Evolutionary conservation across 208 protist species (phyloP).

Genomic region (Wallacemonas collosoma): DNA sequence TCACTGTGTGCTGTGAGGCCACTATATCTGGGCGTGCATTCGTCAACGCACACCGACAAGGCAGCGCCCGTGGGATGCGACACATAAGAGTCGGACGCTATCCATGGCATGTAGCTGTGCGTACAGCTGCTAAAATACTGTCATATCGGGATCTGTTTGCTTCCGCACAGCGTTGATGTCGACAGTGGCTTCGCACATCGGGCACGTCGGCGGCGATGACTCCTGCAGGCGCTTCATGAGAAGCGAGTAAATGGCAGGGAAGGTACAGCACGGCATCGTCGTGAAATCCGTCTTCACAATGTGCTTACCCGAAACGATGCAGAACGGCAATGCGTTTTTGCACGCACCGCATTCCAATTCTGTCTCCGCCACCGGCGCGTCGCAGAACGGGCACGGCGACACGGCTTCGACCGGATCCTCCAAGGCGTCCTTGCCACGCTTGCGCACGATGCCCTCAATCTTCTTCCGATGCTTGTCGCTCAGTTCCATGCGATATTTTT

Average conservation of each 20-base stretch:
- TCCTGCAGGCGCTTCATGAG: slow-evolving; percentile 74
- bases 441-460: slow-evolving; percentile 96
- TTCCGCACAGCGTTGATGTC: slow-evolving; percentile 82
- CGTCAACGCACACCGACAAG: no score
- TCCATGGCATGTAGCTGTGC: no score
- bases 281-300: slow-evolving; percentile 90
- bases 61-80: no score
- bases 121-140: slow-evolving; percentile 23
- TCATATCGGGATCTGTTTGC: slow-evolving; percentile 66
- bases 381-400: slow-evolving; percentile 94
- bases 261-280: slow-evolving; percentile 90
- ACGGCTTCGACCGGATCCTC: slow-evolving; percentile 82
- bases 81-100: no score
- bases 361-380: slow-evolving; percentile 81
- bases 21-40: no score
- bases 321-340: slow-evolving; percentile 96
- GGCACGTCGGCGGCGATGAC: slow-evolving; percentile 49
- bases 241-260: slow-evolving; percentile 82
- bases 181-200: slow-evolving; percentile 82
- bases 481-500: slow-evolving; percentile 93
- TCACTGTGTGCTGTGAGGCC: no score
- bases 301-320: slow-evolving; percentile 94
- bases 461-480: slow-evolving; percentile 94
- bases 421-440: slow-evolving; percentile 81
- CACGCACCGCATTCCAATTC: slow-evolving; percentile 94